Percentiles rank a stretch among this genome's conserved stretches.
These are phyloP conservation scores for Globisporangium spinosum DNA, from an alignment of 352 stramenopile genomes.

Conservation along the genomic window DNA sequence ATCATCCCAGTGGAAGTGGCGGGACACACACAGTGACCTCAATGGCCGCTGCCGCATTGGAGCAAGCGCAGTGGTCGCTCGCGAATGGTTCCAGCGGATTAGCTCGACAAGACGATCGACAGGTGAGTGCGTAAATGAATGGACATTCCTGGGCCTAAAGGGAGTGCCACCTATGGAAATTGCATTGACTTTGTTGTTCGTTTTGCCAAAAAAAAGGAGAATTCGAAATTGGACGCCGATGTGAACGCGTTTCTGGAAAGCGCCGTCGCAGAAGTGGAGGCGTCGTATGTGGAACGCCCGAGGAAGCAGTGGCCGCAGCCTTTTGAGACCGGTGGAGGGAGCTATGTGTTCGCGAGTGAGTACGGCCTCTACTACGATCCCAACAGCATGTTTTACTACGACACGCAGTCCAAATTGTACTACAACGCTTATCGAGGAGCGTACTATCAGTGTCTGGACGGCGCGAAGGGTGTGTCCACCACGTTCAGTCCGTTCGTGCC, in stretches of 20 bases:
- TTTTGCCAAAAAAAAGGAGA: constrained; percentile 18
- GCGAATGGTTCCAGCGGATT: constrained; percentile 41
- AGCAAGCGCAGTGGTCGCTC: constrained; percentile 82
- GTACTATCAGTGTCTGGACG: constrained; percentile 53
- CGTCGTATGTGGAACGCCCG: constrained; percentile 47
- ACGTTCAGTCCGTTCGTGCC: constrained; percentile 51
- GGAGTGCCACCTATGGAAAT: not conserved
- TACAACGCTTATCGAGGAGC: constrained; percentile 62
- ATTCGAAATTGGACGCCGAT: constrained; percentile 33
- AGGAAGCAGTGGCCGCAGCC: constrained; percentile 75
- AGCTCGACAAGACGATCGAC: not conserved
- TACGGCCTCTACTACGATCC: constrained; percentile 74
- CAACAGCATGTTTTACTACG: constrained; percentile 86
- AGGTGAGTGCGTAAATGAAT: not conserved
- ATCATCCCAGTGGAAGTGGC: not conserved
- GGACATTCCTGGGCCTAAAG: not conserved
- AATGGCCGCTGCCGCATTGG: constrained; percentile 57
- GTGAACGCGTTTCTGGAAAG: constrained; percentile 56
- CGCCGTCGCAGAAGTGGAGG: constrained; percentile 49
- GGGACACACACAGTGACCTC: constrained; percentile 12
- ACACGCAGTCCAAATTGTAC: constrained; percentile 69
- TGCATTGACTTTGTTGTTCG: not conserved
- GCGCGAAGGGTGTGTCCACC: constrained; percentile 17
- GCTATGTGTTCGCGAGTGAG: constrained; percentile 68
- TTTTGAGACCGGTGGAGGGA: constrained; percentile 76